These are phyloP conservation scores for Secale cereale DNA, from an alignment of 176 grass and related monocot species.

Conservation along the genomic window DNA sequence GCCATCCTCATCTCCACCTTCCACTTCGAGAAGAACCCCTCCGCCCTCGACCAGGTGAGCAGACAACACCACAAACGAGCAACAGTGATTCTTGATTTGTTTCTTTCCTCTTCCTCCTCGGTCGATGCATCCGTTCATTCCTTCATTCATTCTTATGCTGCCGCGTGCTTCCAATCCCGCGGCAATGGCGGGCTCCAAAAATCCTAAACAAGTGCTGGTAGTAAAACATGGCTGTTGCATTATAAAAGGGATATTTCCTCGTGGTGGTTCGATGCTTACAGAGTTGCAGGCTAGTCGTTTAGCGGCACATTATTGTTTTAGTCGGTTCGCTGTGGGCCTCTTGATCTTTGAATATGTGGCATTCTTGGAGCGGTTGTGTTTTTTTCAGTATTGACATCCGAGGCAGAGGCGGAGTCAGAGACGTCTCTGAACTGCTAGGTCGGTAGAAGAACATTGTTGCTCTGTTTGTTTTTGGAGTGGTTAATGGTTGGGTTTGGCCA, in stretches of 20 bases:
- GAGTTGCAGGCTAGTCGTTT: conserved; percentile 30
- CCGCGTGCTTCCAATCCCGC: neutral
- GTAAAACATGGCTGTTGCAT: neutral
- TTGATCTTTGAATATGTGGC: conserved; percentile 35
- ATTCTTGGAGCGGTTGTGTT: conserved; percentile 11
- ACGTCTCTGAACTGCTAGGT: conserved; percentile 33
- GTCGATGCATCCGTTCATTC: neutral
- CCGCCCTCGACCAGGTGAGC: conserved; percentile 70
- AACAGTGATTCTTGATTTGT: too few relatives aligned
- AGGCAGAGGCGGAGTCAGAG: too few relatives aligned
- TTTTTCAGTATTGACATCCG: too few relatives aligned
- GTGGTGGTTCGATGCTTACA: conserved; percentile 31
- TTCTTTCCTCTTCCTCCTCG: neutral
- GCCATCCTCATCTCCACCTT: conserved; percentile 86
- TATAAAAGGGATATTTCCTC: neutral
- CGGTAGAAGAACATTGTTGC: conserved; percentile 11
- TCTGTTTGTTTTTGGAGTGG: conserved; percentile 21
- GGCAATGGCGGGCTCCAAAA: conserved; percentile 11
- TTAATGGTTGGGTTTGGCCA: conserved; percentile 15
- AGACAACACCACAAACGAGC: too few relatives aligned
- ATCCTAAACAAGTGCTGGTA: neutral
- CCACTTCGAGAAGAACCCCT: conserved; percentile 76
- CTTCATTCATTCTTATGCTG: neutral
- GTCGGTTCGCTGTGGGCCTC: conserved; percentile 28
- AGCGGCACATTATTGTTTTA: conserved; percentile 33